These are phyloP conservation scores for Phytophthora cryptogea DNA, from an alignment of 352 stramenopile genomes.

Conservation along the genomic window DNA sequence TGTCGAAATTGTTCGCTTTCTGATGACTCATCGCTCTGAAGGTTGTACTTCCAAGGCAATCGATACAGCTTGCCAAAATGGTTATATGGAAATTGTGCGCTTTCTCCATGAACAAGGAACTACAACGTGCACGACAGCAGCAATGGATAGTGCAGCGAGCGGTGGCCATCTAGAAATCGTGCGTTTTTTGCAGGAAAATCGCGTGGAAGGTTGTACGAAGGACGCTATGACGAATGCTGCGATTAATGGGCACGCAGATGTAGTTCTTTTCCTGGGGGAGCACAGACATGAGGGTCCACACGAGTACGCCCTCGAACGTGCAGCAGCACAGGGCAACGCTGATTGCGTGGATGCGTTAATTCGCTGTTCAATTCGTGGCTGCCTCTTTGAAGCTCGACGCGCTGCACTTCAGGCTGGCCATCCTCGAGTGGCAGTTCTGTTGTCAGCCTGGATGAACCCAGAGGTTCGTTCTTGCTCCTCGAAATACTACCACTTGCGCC, in stretches of 20 bases:
- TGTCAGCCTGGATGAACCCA: slow-evolving; percentile 39
- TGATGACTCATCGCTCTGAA: slow-evolving; percentile 32
- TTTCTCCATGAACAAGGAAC: slow-evolving; percentile 31
- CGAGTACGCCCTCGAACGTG: slow-evolving; percentile 33
- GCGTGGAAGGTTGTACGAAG: slow-evolving; percentile 41
- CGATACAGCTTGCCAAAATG: slow-evolving; percentile 38
- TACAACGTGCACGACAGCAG: slow-evolving; percentile 25
- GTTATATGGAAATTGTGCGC: slow-evolving; percentile 30
- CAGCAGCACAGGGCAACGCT: slow-evolving; percentile 27
- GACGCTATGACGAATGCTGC: slow-evolving; percentile 42
- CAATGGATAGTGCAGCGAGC: slow-evolving; percentile 43
- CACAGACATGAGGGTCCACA: slow-evolving; percentile 38
- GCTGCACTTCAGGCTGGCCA: slow-evolving; percentile 35
- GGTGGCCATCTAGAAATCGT: slow-evolving; percentile 38
- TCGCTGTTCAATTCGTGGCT: slow-evolving; percentile 36
- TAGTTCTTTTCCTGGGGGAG: slow-evolving; percentile 42
- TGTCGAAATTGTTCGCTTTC: slow-evolving; percentile 40
- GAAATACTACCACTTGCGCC: slow-evolving; percentile 20
- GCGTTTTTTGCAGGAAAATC: slow-evolving; percentile 36
- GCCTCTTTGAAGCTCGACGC: slow-evolving; percentile 40
- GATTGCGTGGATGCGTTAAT: slow-evolving; percentile 37
- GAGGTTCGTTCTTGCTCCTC: slow-evolving; percentile 33
- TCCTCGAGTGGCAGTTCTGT: slow-evolving; percentile 22
- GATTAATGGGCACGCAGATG: slow-evolving; percentile 29
- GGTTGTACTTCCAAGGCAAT: slow-evolving; percentile 40